Base-by-base conservation (phyloP, 2,329 filamentous ascomycete species). In the Lojkania enalia region DNA sequence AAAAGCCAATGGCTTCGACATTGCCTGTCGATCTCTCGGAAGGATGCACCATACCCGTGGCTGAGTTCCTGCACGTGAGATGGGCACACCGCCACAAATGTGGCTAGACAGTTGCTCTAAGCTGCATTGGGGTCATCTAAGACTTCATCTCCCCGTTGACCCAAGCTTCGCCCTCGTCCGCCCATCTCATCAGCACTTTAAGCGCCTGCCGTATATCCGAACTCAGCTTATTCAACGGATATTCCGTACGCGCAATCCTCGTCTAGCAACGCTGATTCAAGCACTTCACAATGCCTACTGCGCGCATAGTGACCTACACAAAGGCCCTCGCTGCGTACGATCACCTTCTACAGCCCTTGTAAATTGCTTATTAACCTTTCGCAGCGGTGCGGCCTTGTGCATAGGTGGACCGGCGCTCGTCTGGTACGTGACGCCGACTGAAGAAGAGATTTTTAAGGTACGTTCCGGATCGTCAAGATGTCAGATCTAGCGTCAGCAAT, bases 371-470 rank as follows among this genome's bases (percentile, higher is more conserved):
- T 54, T 67, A 40, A 71, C 49, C 38, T 29, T 15, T 41, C 16
- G 32, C 60, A 96, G 91, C 47, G 88, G 88, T 58, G 78, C 77
- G 31, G 71, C 78, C 35, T 77, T 94, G 58, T 85, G 83, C 62
- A 78, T 96, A 48, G 94, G 94, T 40, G 94, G 94, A 3, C 94
- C 94, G 18, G 86, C 87, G 13, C 75, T 97, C 41, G 87, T 92
- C 32, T 82, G 85, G 72, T 95, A 84, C 69, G 74, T 95, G 35
- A 81, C 81, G 35, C 94, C 94, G 2, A 86, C 87, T 11, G 90
- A 96, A 59, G 94, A 96, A 71, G 90, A 97, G 74, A 80, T 99
- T 31, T 90, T 95, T 77, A 78, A 81, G 69, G 77, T 78, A 71
- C 20, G 42, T 32, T 27, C 23, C 23, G n/a, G n/a, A 27, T 33